Evolutionary conservation across 345 rosid species (phyloP).

Genomic region (Syzygium aqueum): DNA sequence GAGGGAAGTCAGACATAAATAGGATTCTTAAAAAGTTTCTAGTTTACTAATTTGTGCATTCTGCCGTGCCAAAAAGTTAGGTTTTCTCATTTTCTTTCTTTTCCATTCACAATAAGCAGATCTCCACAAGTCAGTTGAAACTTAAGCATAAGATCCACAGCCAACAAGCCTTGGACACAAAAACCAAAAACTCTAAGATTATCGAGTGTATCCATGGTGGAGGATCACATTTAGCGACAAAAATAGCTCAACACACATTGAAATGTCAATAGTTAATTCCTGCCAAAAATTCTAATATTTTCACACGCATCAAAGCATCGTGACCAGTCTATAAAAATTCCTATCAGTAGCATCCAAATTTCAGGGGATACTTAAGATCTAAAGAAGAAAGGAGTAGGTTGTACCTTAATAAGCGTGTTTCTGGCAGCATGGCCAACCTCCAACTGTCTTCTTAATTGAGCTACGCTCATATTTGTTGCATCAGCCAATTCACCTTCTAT

Average conservation of each 20-base stretch:
- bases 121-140: not conserved
- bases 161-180: not conserved
- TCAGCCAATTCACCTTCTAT: constrained; percentile 58
- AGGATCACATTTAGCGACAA: not conserved
- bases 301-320: not conserved
- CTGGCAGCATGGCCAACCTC: constrained; percentile 82
- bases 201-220: not conserved
- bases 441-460: constrained; percentile 41
- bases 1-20: not conserved
- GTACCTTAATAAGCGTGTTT: constrained; percentile 86
- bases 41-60: not conserved
- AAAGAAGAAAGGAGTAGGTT: not conserved
- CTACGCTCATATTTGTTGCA: constrained; percentile 31
- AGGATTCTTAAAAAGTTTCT: not conserved
- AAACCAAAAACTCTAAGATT: not conserved
- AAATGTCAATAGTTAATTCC: not conserved
- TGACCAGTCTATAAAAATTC: not conserved
- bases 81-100: not conserved
- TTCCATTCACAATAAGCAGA: not conserved
- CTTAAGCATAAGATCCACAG: not conserved
- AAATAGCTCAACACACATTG: not conserved
- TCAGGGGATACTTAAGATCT: not conserved
- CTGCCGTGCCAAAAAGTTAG: not conserved
- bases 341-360: not conserved
- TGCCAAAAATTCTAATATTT: not conserved